Evolutionary conservation across 805 yeast species (phyloP).

Genomic region (Nakazawaea ishiwadae): DNA sequence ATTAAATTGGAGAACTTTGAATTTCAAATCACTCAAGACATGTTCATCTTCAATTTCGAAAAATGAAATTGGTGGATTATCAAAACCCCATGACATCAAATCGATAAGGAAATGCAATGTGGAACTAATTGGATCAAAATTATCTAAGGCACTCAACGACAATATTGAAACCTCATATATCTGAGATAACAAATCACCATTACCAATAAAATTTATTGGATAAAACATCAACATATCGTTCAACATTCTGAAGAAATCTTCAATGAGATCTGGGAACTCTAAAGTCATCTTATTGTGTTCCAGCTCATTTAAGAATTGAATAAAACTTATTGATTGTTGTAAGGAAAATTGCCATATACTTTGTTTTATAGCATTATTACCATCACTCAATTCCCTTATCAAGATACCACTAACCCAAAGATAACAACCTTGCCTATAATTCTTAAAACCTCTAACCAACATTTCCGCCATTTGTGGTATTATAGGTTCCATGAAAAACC

Average conservation of each 20-base stretch:
- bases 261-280: slow-evolving; percentile 63
- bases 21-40: slow-evolving; percentile 31
- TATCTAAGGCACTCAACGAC: slow-evolving; percentile 48
- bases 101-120: slow-evolving; percentile 78
- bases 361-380: slow-evolving; percentile 45
- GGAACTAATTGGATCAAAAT: slow-evolving; percentile 65
- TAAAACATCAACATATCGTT: slow-evolving; percentile 73
- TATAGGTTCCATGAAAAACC: slow-evolving; percentile 50
- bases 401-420: slow-evolving; percentile 86
- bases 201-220: slow-evolving; percentile 48
- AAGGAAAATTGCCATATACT: slow-evolving; percentile 73
- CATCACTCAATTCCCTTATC: slow-evolving; percentile 66
- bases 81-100: slow-evolving; percentile 79
- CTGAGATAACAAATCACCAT: slow-evolving; percentile 42
- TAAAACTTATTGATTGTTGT: slow-evolving; percentile 59
- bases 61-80: slow-evolving; percentile 72
- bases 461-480: slow-evolving; percentile 62
- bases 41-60: slow-evolving; percentile 25
- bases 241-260: slow-evolving; percentile 82
- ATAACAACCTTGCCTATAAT: slow-evolving; percentile 73
- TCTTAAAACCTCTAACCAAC: slow-evolving; percentile 65
- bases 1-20: slow-evolving; percentile 42
- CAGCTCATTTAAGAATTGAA: slow-evolving; percentile 31
- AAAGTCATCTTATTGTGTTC: slow-evolving; percentile 18
- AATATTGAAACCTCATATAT: slow-evolving; percentile 56